Conservation (phyloP, 2,329 filamentous ascomycete species). For the Cordyceps pruinosa region DNA sequence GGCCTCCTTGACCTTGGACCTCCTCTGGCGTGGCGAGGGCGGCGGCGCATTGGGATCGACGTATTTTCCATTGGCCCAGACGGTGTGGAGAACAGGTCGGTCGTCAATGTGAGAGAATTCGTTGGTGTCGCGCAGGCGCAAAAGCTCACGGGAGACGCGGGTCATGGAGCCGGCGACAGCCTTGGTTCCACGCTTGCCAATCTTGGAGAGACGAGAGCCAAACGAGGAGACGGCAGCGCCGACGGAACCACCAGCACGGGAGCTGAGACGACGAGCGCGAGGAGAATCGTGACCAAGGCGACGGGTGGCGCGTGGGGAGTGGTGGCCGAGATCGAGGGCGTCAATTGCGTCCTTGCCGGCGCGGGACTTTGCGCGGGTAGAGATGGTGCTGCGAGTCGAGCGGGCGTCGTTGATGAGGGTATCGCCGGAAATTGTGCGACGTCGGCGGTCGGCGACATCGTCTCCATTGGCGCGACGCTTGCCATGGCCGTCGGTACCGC, state of each 20-base stretch:
- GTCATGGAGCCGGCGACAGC: constrained; percentile 40
- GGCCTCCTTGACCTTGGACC: constrained; percentile 22
- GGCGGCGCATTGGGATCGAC: constrained; percentile 39
- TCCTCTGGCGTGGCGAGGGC: constrained; percentile 32
- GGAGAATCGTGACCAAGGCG: constrained; percentile 26
- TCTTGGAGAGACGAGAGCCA: constrained; percentile 41
- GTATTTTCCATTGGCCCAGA: constrained; percentile 60
- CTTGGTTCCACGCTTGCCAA: constrained; percentile 56
- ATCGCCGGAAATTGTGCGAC: constrained; percentile 40
- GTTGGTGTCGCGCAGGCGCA: constrained; percentile 54
- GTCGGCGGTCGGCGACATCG: constrained; percentile 35
- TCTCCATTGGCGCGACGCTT: constrained; percentile 49
- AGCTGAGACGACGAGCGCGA: constrained; percentile 33
- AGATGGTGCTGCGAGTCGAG: constrained; percentile 15
- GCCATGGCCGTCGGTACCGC: constrained; percentile 55
- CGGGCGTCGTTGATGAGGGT: constrained; percentile 24
- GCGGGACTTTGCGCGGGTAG: constrained; percentile 9
- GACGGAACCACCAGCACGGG: constrained; percentile 29
- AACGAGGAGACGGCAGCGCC: constrained; percentile 37
- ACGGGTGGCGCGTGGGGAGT: constrained; percentile 25
- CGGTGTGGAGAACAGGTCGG: constrained; percentile 48
- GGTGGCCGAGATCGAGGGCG: constrained; percentile 38
- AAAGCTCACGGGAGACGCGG: constrained; percentile 50
- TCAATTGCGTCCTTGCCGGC: constrained; percentile 34
- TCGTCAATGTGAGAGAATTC: constrained; percentile 55